Percentiles rank a stretch among this genome's conserved stretches.
phyloP scores from a whole-genome alignment of 2,329 filamentous ascomycete genomes.

The Penicillium sp. region DNA sequence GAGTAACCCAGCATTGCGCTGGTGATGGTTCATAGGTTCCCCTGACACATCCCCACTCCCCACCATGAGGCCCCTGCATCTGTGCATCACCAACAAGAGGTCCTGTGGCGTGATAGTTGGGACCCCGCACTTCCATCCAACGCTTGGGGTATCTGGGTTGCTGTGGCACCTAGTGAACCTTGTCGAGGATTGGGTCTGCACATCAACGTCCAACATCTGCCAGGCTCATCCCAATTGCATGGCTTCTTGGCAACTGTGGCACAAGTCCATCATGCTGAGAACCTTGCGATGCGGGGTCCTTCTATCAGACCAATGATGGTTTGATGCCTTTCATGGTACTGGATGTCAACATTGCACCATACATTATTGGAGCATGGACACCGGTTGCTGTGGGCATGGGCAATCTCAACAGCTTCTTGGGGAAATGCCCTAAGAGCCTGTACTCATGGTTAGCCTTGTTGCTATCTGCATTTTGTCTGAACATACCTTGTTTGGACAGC shows the following conservation, averaged over 20 bases:
- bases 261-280: background rate
- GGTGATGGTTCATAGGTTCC: background rate
- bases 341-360: background rate
- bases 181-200: background rate
- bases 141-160: background rate
- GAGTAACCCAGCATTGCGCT: background rate
- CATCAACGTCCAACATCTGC: background rate
- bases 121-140: background rate
- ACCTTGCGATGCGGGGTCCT: background rate
- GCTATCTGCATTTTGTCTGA: background rate
- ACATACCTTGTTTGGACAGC: background rate
- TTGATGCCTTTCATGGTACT: background rate
- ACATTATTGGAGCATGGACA: background rate
- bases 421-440: background rate
- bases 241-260: background rate
- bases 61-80: background rate
- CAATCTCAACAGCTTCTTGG: background rate
- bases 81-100: background rate
- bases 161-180: background rate
- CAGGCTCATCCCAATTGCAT: background rate
- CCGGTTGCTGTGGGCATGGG: background rate
- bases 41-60: background rate
- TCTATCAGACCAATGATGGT: background rate
- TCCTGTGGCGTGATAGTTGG: background rate
- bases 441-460: background rate